Evolutionary conservation across 805 yeast species (phyloP).

Genomic region (Pichia heedii): DNA sequence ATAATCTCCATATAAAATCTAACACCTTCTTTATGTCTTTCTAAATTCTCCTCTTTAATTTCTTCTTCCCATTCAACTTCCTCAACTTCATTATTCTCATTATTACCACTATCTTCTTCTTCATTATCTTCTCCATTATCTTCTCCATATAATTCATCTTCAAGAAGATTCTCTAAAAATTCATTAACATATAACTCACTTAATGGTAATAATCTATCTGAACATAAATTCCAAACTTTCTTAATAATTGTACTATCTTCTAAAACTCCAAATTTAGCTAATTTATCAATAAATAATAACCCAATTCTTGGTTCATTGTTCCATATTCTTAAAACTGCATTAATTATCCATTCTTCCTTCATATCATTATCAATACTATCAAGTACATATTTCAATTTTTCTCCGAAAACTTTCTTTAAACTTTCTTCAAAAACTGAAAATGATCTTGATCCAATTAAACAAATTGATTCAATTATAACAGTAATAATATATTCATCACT

Average conservation of each 20-base stretch:
- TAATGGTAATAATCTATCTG: slow-evolving; percentile 25
- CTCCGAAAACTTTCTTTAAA: slow-evolving; percentile 25
- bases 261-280: slow-evolving; percentile 39
- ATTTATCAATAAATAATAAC: slow-evolving; percentile 44
- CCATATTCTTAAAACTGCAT: slow-evolving; percentile 58
- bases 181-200: slow-evolving; percentile 40
- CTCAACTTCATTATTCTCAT: not conserved
- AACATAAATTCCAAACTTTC: slow-evolving; percentile 24
- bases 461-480: slow-evolving; percentile 59
- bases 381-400: slow-evolving; percentile 18
- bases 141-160: slow-evolving; percentile 4
- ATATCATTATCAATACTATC: slow-evolving; percentile 19
- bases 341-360: slow-evolving; percentile 36
- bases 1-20: not conserved
- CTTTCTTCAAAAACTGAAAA: slow-evolving; percentile 64
- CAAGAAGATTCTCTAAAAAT: slow-evolving; percentile 21
- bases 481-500: slow-evolving; percentile 41
- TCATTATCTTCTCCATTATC: slow-evolving; percentile 16
- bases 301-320: slow-evolving; percentile 57
- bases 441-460: slow-evolving; percentile 82
- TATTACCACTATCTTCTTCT: slow-evolving; percentile 1
- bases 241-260: slow-evolving; percentile 33
- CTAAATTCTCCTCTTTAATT: not conserved
- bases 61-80: not conserved
- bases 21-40: not conserved